Evolutionary conservation across 2,329 filamentous ascomycete species (phyloP).

Genomic region (Colletotrichum tamarilloi): DNA sequence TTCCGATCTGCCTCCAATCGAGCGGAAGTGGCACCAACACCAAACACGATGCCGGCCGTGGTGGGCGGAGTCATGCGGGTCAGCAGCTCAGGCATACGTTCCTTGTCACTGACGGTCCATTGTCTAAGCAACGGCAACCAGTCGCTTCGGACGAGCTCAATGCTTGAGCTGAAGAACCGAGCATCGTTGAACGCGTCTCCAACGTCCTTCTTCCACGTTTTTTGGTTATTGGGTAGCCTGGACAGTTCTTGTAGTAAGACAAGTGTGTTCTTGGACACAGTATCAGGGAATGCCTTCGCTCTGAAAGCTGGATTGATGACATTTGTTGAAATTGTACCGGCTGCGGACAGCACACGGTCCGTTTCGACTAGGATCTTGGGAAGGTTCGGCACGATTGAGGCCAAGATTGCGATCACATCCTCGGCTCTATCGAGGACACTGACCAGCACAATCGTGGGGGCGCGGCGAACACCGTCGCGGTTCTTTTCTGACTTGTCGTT

Average conservation of each 20-base stretch:
- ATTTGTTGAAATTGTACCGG: constrained; percentile 83
- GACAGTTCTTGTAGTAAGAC: constrained; percentile 81
- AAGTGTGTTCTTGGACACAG: constrained; percentile 78
- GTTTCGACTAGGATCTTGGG: constrained; percentile 85
- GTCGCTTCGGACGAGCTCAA: constrained; percentile 73
- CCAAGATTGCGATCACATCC: constrained; percentile 84
- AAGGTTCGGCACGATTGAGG: constrained; percentile 81
- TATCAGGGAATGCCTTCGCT: constrained; percentile 88
- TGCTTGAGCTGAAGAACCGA: constrained; percentile 81
- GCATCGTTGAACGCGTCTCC: constrained; percentile 91
- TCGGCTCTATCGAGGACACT: constrained; percentile 66
- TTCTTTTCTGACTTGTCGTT: constrained; percentile 52
- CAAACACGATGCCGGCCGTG: constrained; percentile 96
- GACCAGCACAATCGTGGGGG: constrained; percentile 43
- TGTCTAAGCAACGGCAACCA: constrained; percentile 89
- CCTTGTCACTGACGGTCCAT: constrained; percentile 88
- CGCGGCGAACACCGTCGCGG: constrained; percentile 50
- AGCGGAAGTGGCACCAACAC: constrained; percentile 94
- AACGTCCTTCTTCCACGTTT: constrained; percentile 93
- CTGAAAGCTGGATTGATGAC: constrained; percentile 85
- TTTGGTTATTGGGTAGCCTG: constrained; percentile 82
- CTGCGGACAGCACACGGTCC: constrained; percentile 83
- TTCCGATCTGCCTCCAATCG: constrained; percentile 94
- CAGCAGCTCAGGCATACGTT: constrained; percentile 84
- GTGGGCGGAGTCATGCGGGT: constrained; percentile 84